Percentiles rank a stretch among this genome's conserved stretches.
Evolutionary conservation across 306 rosid genomes (phyloP).

Genomic region (Glycyrrhiza uralensis): DNA sequence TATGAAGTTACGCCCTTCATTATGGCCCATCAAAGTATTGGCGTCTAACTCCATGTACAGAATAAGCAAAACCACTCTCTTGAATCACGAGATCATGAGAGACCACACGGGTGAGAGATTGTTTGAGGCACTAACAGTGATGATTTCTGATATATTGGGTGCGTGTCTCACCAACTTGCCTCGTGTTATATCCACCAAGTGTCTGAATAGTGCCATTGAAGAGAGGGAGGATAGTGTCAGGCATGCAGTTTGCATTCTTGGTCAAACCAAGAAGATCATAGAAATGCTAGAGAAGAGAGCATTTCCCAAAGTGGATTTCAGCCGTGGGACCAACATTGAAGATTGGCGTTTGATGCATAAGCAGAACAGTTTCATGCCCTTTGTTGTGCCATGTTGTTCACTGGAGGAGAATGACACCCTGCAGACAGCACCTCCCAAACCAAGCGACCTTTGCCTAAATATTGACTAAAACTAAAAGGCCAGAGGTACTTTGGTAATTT

Average conservation of each 20-base stretch:
- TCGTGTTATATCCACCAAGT: constrained; percentile 38
- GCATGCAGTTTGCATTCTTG: constrained; percentile 55
- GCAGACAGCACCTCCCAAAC: constrained; percentile 8
- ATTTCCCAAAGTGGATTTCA: constrained; percentile 32
- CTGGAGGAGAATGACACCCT: constrained; percentile 27
- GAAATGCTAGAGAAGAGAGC: constrained; percentile 45
- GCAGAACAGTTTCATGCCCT: constrained; percentile 16
- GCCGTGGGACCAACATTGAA: constrained; percentile 44
- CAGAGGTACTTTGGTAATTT: background rate
- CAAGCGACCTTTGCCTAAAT: constrained; percentile 35
- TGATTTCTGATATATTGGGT: constrained; percentile 64
- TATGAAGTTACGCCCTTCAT: constrained; percentile 42
- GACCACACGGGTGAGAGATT: constrained; percentile 30
- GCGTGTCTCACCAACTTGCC: constrained; percentile 74
- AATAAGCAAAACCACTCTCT: constrained; percentile 53
- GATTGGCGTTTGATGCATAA: constrained; percentile 64
- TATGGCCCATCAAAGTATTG: constrained; percentile 57
- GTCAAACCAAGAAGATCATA: constrained; percentile 59
- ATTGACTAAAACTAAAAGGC: constrained; percentile 35
- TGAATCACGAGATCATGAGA: constrained; percentile 30
- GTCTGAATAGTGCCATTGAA: constrained; percentile 58
- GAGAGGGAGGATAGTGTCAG: constrained; percentile 64
- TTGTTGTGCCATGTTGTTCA: constrained; percentile 17
- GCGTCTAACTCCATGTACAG: constrained; percentile 82
- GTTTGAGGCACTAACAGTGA: constrained; percentile 36